Percentiles rank a stretch among this genome's conserved stretches.
Conservation (phyloP, 108 stramenopile genomes). For the Conticribra guillardii region DNA sequence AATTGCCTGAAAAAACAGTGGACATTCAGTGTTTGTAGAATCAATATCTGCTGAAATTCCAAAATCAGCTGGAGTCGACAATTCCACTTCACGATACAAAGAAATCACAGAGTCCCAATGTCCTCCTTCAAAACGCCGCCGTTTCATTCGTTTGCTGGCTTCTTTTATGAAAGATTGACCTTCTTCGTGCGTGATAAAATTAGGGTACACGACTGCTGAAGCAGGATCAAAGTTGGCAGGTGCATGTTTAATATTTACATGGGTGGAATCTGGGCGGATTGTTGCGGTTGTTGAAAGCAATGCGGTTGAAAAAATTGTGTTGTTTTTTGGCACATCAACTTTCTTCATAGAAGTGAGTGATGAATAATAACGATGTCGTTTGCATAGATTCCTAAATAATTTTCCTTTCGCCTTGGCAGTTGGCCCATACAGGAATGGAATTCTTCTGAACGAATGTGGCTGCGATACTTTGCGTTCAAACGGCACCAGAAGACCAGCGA, state of each 20-base stretch:
- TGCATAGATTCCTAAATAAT: too few relatives aligned
- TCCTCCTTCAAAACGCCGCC: conserved; percentile 64
- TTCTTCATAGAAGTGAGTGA: too few relatives aligned
- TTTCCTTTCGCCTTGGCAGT: too few relatives aligned
- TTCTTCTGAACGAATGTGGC: too few relatives aligned
- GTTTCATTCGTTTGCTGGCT: conserved; percentile 49
- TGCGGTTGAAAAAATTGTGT: background rate
- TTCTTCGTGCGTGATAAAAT: conserved; percentile 54
- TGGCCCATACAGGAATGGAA: too few relatives aligned
- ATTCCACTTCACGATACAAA: conserved; percentile 83
- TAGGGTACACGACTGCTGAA: conserved; percentile 53
- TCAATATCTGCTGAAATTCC: background rate
- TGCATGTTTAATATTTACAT: conserved; percentile 45
- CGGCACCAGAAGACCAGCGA: too few relatives aligned
- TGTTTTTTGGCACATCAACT: too few relatives aligned
- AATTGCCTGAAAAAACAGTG: conserved; percentile 34
- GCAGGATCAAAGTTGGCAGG: conserved; percentile 23
- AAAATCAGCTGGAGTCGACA: conserved; percentile 40
- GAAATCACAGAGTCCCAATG: conserved; percentile 94
- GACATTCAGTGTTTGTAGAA: background rate
- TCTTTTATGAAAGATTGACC: conserved; percentile 41
- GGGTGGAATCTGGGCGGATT: conserved; percentile 33
- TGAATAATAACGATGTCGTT: background rate
- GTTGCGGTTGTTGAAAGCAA: background rate
- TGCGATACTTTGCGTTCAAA: too few relatives aligned